Evolutionary conservation across 2,329 filamentous ascomycete species (phyloP), one percentile per base, ranked within the genome.

Genomic region (Colletotrichum viniferum): DNA sequence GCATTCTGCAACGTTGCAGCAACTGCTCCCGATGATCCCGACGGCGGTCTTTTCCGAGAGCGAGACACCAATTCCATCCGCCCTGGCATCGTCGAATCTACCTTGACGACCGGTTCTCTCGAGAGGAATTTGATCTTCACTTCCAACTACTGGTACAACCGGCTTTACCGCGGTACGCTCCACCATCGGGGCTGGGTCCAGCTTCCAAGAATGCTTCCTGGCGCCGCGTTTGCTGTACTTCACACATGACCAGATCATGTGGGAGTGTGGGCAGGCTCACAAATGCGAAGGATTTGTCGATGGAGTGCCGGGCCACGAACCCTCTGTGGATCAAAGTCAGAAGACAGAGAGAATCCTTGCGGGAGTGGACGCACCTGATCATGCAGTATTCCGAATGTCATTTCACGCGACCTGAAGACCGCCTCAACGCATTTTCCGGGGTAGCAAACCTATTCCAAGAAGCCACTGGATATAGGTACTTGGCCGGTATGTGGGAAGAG

Each of bases 1-100:
- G 74, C 77, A 2, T 36, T 61, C 3, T 52, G 76, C 26, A 79
- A 73, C 4, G 14, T 79, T 7, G 73, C 75, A 3, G 77, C 78
- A 3, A 69, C 70, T 6, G 70, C 66, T 28, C 69, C 69, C 14
- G 24, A 70, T 13, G 66, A 48, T 28, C 43, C 61, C 3, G 61
- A 43, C 3, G 68, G 73, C 1, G 73, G 73, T 1, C 70, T 79
- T 7, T 78, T 79, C 10, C 38, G 52, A 34, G 34, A 60, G 9
- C 72, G 60, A n/a, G 61, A 30, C 24, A 2, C 60, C 18, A 21
- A 7, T 4, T 2, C 34, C 2, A 30, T 62, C 12, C 16, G 18
- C 8, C 71, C 52, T 9, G 56, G 26, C 6, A 13, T 56, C 13
- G 34, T 71, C 3, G 18, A 30, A 9, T n/a, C 58, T 0, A 60